Percentiles rank a stretch among this genome's conserved stretches.
phyloP scores from a whole-genome alignment of 116 monocot genomes.

The Phalaenopsis hybrid region DNA sequence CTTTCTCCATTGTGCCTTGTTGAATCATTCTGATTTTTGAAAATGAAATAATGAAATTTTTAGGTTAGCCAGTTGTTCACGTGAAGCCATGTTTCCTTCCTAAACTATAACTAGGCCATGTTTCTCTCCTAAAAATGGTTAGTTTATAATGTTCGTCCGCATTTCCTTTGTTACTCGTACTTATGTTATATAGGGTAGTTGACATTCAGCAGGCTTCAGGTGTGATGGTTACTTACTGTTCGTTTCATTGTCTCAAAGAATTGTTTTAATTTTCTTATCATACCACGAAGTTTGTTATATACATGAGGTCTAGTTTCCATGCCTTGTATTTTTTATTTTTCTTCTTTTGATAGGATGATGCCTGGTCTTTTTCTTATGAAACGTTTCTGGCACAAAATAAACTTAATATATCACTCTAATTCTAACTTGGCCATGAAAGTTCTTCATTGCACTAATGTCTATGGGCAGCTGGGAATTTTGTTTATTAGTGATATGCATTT shows the following conservation, averaged over 20 bases:
- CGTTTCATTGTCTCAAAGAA: background rate
- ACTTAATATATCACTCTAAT: background rate
- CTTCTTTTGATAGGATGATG: background rate
- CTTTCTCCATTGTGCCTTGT: background rate
- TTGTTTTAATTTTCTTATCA: background rate
- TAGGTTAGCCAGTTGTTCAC: background rate
- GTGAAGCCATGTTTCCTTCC: background rate
- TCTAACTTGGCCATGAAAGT: background rate
- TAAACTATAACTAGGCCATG: background rate
- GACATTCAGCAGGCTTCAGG: background rate
- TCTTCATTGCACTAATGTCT: background rate
- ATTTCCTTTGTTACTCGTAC: background rate
- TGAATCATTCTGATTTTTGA: background rate
- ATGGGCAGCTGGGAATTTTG: background rate
- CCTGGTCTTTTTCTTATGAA: background rate
- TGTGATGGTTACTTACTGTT: background rate
- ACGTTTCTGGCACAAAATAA: background rate
- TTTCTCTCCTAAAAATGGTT: background rate
- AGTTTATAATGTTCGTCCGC: too few species aligned
- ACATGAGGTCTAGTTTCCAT: background rate
- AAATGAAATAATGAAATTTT: background rate
- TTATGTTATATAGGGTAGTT: background rate
- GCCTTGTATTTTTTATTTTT: background rate
- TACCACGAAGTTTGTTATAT: background rate
- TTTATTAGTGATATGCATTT: background rate